Evolutionary conservation across 2,329 filamentous ascomycete genomes (phyloP).

Genomic region (Triangularia verruculosa): DNA sequence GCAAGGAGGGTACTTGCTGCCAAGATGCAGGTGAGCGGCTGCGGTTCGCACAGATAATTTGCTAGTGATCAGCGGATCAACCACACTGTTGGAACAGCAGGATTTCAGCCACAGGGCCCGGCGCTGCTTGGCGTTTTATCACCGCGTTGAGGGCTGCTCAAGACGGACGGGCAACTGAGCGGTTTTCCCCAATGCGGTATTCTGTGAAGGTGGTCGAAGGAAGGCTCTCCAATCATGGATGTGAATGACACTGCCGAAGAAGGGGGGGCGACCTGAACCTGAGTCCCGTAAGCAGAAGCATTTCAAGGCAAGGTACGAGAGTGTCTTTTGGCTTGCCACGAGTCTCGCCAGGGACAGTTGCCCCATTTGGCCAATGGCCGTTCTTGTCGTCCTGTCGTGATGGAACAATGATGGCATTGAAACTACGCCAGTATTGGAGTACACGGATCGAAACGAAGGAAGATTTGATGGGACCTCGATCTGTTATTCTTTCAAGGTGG

Average conservation of each 20-base stretch:
- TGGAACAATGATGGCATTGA: not conserved
- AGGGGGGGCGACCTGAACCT: not conserved
- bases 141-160: slow-evolving; percentile 3
- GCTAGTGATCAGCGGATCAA: slow-evolving; percentile 23
- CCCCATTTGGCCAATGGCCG: not conserved
- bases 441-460: not conserved
- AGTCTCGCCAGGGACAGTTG: not conserved
- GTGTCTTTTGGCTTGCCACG: not conserved
- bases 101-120: not conserved
- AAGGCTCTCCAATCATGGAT: not conserved
- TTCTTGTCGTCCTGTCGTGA: not conserved
- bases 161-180: not conserved
- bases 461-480: not conserved
- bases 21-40: not conserved
- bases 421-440: not conserved
- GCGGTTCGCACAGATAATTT: slow-evolving; percentile 13
- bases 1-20: slow-evolving; percentile 7
- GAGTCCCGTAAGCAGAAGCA: not conserved
- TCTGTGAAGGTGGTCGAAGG: not conserved
- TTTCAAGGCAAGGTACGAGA: not conserved
- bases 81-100: slow-evolving; percentile 23
- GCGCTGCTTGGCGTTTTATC: not conserved
- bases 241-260: not conserved
- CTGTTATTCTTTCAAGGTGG: not conserved
- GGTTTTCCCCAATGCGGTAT: not conserved